Conservation (phyloP, 2,329 filamentous ascomycete species). For the Fonsecaea monophora region DNA sequence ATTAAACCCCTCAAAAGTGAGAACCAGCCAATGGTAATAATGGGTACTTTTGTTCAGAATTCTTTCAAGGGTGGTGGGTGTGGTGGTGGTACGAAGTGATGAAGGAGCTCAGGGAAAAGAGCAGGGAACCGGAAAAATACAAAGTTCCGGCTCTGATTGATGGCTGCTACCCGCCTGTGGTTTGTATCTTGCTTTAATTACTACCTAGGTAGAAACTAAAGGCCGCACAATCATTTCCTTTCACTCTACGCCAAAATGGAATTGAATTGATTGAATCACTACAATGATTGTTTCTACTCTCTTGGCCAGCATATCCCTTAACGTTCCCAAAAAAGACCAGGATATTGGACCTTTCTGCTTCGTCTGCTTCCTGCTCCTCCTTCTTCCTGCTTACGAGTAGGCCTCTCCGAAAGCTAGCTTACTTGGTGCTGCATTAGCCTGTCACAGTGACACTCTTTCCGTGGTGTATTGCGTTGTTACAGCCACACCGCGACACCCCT, state of each 20-base stretch:
- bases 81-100: not conserved
- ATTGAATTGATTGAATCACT: not conserved
- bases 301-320: not conserved
- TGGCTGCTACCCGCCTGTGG: not conserved
- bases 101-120: not conserved
- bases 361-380: constrained; percentile 1
- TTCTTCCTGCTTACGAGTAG: constrained; percentile 16
- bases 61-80: not conserved
- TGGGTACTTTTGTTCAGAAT: constrained; percentile 14
- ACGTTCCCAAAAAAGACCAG: not conserved
- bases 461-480: constrained; percentile 15
- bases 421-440: constrained; percentile 28
- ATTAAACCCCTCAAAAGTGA: not conserved
- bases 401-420: constrained; percentile 31
- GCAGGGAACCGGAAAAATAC: constrained; percentile 4
- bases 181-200: not conserved
- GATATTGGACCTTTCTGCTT: constrained; percentile 1
- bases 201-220: too few species aligned
- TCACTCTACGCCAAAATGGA: not conserved
- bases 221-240: too few species aligned
- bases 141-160: not conserved
- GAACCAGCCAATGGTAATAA: constrained; percentile 4
- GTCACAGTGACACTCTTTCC: constrained; percentile 23
- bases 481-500: constrained; percentile 21
- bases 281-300: not conserved